Evolutionary conservation across 1,139 yeast species (phyloP).

Genomic region (Protomyces pachydermus): DNA sequence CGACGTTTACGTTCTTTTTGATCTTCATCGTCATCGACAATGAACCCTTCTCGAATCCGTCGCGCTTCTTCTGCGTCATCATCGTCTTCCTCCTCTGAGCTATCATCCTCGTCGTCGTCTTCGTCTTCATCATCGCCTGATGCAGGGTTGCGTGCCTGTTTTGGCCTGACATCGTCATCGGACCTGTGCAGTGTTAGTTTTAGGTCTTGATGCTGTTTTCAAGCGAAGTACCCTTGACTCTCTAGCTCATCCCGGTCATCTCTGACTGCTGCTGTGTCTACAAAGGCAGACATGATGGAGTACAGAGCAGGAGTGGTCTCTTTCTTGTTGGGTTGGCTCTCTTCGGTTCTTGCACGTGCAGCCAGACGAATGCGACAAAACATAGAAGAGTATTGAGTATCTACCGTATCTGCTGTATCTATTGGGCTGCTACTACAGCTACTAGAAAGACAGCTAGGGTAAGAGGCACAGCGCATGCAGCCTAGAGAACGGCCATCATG

Average conservation of each 20-base stretch:
- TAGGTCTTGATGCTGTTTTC: background rate
- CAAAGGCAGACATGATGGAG: slow-evolving; percentile 1
- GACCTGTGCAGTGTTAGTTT: slow-evolving; percentile 13
- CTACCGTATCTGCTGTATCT: no score
- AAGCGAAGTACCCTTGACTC: background rate
- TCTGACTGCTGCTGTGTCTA: slow-evolving; percentile 8
- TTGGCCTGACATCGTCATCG: slow-evolving; percentile 9
- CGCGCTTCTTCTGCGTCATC: slow-evolving; percentile 43
- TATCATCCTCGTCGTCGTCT: slow-evolving; percentile 34
- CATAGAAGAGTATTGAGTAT: background rate
- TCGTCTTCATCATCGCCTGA: slow-evolving; percentile 30
- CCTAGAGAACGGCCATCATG: slow-evolving; percentile 1
- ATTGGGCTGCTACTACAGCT: no score
- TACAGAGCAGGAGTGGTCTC: background rate
- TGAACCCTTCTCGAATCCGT: slow-evolving; percentile 80
- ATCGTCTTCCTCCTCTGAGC: slow-evolving; percentile 46
- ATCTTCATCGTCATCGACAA: slow-evolving; percentile 83
- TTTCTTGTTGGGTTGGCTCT: background rate
- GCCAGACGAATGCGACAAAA: background rate
- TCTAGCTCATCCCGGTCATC: slow-evolving; percentile 14
- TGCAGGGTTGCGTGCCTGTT: background rate
- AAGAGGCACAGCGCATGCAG: background rate
- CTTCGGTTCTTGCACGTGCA: background rate
- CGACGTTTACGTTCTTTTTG: slow-evolving; percentile 46
- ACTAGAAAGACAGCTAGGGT: no score